A percentile compares a stretch with the other conserved stretches of the same genome.
phyloP scores from a whole-genome alignment of 225 moss, liverwort and hornwort species.

The Climacium dendroides region DNA sequence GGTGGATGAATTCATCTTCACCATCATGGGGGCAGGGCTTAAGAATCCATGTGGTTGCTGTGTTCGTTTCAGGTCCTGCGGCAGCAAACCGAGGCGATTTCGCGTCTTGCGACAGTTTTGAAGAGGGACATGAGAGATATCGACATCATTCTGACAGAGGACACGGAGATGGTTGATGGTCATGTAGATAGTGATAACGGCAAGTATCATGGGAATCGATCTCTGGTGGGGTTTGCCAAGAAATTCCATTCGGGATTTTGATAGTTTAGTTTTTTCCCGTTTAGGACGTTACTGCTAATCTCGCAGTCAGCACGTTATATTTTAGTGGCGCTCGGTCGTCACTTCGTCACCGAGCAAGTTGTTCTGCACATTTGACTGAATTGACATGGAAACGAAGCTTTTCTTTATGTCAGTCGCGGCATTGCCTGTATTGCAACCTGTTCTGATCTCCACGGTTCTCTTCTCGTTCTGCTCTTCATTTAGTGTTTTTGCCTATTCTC shows the following conservation, averaged over 20 bases:
- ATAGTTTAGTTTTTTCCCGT: background rate
- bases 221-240: background rate
- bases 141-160: constrained; percentile 67
- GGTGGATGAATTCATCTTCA: background rate
- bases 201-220: constrained; percentile 9
- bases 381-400: background rate
- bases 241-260: background rate
- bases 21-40: background rate
- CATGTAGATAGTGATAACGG: constrained; percentile 1
- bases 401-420: background rate
- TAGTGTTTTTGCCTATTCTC: background rate
- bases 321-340: background rate
- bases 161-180: constrained; percentile 42
- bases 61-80: constrained; percentile 51
- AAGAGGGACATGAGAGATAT: constrained; percentile 72
- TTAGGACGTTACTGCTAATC: background rate
- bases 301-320: background rate
- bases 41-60: background rate
- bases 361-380: background rate
- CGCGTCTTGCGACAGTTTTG: constrained; percentile 61
- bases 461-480: background rate
- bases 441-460: background rate
- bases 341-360: background rate
- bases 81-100: constrained; percentile 89
- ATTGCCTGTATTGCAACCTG: background rate